A percentile compares a stretch with the other conserved stretches of the same genome.
Evolutionary conservation across 176 grass and related monocot genomes (phyloP).

Genomic region (Carex scoparia): DNA sequence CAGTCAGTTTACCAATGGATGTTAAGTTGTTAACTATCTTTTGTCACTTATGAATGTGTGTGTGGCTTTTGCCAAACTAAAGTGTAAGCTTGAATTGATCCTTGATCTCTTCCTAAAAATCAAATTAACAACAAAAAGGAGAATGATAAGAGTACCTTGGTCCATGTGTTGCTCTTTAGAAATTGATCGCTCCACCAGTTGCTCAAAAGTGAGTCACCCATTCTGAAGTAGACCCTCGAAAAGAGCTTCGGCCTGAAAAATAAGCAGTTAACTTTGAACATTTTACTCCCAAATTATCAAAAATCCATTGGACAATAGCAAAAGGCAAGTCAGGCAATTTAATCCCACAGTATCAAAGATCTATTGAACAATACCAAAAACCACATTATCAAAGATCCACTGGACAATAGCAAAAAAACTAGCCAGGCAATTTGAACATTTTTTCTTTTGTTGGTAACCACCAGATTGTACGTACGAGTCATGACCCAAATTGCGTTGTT

Average conservation of each 20-base stretch:
- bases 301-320: slow-evolving; percentile 17
- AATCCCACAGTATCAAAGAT: too few species aligned
- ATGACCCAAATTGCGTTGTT: background rate
- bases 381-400: background rate
- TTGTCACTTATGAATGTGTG: slow-evolving; percentile 18
- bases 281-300: background rate
- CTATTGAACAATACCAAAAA: too few species aligned
- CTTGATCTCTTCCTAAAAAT: background rate
- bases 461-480: background rate
- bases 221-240: slow-evolving; percentile 68
- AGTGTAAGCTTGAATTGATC: background rate
- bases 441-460: background rate
- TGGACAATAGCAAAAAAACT: slow-evolving; percentile 20
- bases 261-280: background rate
- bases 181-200: slow-evolving; percentile 49
- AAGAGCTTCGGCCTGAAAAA: slow-evolving; percentile 13
- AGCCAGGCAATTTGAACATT: background rate
- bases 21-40: slow-evolving; percentile 33
- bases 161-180: slow-evolving; percentile 36
- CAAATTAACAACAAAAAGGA: slow-evolving; percentile 8
- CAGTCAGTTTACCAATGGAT: background rate
- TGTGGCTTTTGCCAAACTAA: background rate
- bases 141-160: slow-evolving; percentile 11
- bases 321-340: background rate
- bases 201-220: slow-evolving; percentile 81